Evolutionary conservation across 164 flowering plant genomes (phyloP).

Genomic region (Protea cynaroides): DNA sequence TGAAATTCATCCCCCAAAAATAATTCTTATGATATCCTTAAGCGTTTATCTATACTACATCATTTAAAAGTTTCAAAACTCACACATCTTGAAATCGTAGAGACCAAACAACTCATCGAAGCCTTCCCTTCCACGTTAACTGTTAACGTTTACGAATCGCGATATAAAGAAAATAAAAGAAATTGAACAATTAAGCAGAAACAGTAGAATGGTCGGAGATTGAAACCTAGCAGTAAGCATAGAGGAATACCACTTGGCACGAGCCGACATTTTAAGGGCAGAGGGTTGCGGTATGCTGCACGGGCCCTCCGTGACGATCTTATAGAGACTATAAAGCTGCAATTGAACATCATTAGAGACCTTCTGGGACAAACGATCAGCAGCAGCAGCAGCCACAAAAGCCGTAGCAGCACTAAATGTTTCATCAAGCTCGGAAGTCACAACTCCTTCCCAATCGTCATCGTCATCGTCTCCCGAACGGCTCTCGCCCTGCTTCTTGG

Average conservation of each 20-base stretch:
- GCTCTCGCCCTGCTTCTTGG: constrained; percentile 34
- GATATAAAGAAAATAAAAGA: too few relatives aligned
- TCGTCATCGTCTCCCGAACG: constrained; percentile 30
- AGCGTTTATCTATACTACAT: too few relatives aligned
- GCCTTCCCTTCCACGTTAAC: too few relatives aligned
- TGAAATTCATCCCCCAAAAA: too few relatives aligned
- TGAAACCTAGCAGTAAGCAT: not conserved
- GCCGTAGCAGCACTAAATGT: constrained; percentile 88
- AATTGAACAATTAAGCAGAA: not conserved
- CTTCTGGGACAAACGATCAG: constrained; percentile 61
- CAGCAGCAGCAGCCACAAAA: constrained; percentile 85
- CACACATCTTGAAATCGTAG: too few relatives aligned
- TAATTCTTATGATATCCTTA: too few relatives aligned
- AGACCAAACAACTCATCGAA: too few relatives aligned
- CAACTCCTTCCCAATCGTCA: constrained; percentile 98
- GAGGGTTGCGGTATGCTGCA: constrained; percentile 84
- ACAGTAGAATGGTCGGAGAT: not conserved
- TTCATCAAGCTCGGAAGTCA: constrained; percentile 89
- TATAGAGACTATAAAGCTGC: constrained; percentile 85
- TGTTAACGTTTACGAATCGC: too few relatives aligned
- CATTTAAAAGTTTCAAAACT: too few relatives aligned
- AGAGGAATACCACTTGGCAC: constrained; percentile 77
- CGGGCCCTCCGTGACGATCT: constrained; percentile 96
- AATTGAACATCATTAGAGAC: constrained; percentile 69
- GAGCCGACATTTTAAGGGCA: constrained; percentile 78